Conservation (phyloP, 257 asterid species). For the Salvia rosmarinus region DNA sequence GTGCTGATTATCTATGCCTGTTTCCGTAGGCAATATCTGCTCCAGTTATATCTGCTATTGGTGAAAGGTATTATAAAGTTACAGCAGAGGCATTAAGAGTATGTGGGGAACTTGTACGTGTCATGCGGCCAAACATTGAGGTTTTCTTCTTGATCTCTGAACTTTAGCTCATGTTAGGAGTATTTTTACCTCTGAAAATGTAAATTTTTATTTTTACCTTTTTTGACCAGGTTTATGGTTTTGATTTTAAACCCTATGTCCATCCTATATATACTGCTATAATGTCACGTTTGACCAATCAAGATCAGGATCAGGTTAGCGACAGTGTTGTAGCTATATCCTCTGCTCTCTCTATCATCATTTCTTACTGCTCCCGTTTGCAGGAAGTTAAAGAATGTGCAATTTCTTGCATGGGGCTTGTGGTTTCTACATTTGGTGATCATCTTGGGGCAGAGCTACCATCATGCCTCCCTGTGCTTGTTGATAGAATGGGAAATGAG, state of each 20-base stretch:
- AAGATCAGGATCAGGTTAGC: conserved; percentile 98
- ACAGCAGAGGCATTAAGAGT: conserved; percentile 98
- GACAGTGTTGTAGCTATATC: conserved; percentile 18
- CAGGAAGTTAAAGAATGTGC: conserved; percentile 99
- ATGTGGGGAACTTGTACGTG: conserved; percentile 97
- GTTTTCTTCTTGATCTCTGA: conserved; percentile 43
- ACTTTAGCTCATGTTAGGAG: conserved; percentile 7
- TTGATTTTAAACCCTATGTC: conserved; percentile 89
- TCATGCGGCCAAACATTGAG: conserved; percentile 85
- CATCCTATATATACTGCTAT: conserved; percentile 88
- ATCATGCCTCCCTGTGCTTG: conserved; percentile 96
- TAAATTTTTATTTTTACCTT: conserved; percentile 29
- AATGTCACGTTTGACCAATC: conserved; percentile 96
- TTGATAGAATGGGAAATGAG: conserved; percentile 99
- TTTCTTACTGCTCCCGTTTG: conserved; percentile 32
- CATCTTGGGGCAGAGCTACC: conserved; percentile 74
- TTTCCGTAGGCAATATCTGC: conserved; percentile 77
- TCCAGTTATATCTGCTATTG: conserved; percentile 92
- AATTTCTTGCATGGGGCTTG: conserved; percentile 98
- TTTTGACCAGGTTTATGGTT: conserved; percentile 58
- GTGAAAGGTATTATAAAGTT: conserved; percentile 96
- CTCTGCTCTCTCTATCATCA: conserved; percentile 25
- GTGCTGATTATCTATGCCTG: conserved; percentile 29
- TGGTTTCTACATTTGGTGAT: conserved; percentile 95
- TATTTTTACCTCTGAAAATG: conserved; percentile 24